Percentiles rank a stretch among this genome's conserved stretches.
These are phyloP conservation scores for Ceratobasidium sp. DNA, from an alignment of 1,284 basidiomycete genomes.

Conservation along the genomic window DNA sequence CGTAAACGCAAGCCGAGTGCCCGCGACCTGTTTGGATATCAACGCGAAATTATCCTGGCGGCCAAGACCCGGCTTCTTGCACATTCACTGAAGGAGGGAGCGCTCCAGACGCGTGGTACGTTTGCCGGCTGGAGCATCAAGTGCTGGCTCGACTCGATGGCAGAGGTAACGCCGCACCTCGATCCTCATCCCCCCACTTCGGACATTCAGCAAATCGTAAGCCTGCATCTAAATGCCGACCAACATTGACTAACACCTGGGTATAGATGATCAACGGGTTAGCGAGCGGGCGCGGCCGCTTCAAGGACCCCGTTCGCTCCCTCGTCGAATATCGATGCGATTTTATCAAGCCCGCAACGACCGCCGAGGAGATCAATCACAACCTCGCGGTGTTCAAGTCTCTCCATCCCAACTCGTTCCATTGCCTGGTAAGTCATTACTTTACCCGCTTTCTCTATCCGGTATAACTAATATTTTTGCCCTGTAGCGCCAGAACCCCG, in stretches of 20 bases:
- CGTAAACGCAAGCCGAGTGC: constrained; percentile 10
- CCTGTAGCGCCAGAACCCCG: not conserved
- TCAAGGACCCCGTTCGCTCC: not conserved
- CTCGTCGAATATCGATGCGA: not conserved
- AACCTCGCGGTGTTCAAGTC: not conserved
- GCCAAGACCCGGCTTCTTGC: not conserved
- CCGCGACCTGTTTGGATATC: not conserved
- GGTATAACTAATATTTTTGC: not conserved
- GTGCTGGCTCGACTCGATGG: not conserved
- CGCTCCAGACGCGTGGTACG: not conserved
- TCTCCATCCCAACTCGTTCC: constrained; percentile 6
- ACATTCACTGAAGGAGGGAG: not conserved
- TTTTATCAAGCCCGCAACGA: not conserved
- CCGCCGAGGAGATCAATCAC: constrained; percentile 5
- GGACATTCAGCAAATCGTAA: not conserved
- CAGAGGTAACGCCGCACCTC: not conserved
- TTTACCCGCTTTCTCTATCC: not conserved
- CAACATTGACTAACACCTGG: not conserved
- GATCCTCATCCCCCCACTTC: not conserved
- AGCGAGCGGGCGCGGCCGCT: constrained; percentile 13
- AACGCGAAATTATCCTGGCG: not conserved
- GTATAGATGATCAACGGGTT: not conserved
- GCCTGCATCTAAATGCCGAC: not conserved
- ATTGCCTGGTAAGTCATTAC: not conserved
- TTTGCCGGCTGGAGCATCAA: not conserved